phyloP scores from a whole-genome alignment of 352 stramenopile species.

The Pythium volutum region DNA sequence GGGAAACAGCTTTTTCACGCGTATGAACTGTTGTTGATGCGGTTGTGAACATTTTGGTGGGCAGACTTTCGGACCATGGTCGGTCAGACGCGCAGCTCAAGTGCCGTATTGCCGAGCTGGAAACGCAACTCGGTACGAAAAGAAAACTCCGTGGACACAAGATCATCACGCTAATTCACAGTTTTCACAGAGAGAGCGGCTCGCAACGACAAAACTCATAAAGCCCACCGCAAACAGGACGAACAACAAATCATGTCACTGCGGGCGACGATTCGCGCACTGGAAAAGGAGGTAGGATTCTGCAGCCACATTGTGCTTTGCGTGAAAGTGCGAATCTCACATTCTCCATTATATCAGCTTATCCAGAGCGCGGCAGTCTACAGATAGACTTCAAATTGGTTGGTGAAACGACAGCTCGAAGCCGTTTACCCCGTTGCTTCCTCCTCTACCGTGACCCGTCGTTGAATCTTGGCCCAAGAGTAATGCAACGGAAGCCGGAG shows the following conservation, averaged over 20 bases:
- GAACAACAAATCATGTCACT: constrained; percentile 30
- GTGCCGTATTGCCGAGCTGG: constrained; percentile 16
- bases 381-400: constrained; percentile 3
- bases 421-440: constrained; percentile 24
- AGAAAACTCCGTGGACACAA: too few species aligned
- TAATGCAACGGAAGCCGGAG: constrained; percentile 65
- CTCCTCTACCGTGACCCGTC: constrained; percentile 35
- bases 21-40: not conserved
- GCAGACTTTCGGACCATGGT: constrained; percentile 11
- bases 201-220: not conserved
- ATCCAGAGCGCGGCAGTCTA: constrained; percentile 16
- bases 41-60: not conserved
- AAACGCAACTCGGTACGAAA: constrained; percentile 19
- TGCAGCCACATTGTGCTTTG: not conserved
- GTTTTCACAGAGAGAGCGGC: constrained; percentile 11
- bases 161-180: not conserved
- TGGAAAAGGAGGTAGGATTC: constrained; percentile 25
- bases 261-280: constrained; percentile 23
- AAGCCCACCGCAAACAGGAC: constrained; percentile 15
- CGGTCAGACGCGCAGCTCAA: constrained; percentile 4
- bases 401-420: not conserved
- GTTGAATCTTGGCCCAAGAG: constrained; percentile 42
- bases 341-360: constrained; percentile 2
- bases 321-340: not conserved
- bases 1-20: not conserved